Base-by-base conservation (phyloP, 2,329 filamentous ascomycete genomes). In the Aspergillus quadrilineatus region DNA sequence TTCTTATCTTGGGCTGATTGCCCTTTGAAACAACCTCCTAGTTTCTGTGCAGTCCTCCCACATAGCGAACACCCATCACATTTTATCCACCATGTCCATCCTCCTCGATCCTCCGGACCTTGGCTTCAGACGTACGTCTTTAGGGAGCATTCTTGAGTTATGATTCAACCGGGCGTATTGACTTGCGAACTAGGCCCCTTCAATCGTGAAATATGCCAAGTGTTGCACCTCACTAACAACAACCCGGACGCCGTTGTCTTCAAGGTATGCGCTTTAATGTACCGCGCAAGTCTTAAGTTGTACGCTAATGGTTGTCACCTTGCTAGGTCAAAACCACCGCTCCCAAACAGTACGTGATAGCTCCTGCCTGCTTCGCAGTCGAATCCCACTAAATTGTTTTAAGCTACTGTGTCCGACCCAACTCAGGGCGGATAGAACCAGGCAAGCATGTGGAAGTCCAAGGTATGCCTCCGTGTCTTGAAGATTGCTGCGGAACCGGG, bases 401-500 rank as follows among this genome's bases (percentile, higher is more conserved):
- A 69, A 97, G 93, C 82, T 99, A 99, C 80, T 97, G 94, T 75
- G 93, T 97, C 57, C 88, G 94, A 69, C 93, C 94, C 56, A 97
- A 99, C 81, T 96, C 92, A 51, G 94, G 94, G 68, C 89, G 92
- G 73, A 94, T 99, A 74, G 92, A 96, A 73, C 87, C 92, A 39
- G 90, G 92, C 66, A 85, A 89, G 74, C 84, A 89, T 74, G 92
- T 99, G 65, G 92, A 97, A 75, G 93, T 99, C 63, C 88, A 92
- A 74, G 92, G 92, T 96, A 42, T 53, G 37, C 15, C 41, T 15
- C 34, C 39, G 44, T 39, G 43, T 39, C 29, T 29, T 53, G 37
- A 42, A 47, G 30, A 26, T 43, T 46, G 15, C 14, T 34, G 10
- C 29, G n/a, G 30, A 32, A 15, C 50, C 17, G 4, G 34, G 65